Base-by-base conservation (phyloP, 169 alveolate species). In the Plasmodium berghei region DNA sequence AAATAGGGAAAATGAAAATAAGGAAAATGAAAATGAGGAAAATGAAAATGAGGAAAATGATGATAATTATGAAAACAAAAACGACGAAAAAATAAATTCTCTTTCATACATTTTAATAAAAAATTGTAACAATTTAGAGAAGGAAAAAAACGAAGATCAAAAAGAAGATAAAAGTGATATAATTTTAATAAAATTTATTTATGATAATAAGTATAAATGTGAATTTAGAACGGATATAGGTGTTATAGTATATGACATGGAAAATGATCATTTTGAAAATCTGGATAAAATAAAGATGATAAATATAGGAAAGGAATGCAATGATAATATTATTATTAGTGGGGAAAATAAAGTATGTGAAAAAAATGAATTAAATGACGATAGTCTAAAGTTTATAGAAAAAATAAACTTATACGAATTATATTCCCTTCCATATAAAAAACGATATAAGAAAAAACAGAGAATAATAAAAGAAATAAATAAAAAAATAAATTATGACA, bases 221-320 rank as follows among this genome's bases (percentile, higher is more conserved):
- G 85, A 80, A 24, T 80, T 80, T 67, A 46, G 90, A 26, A 66
- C 90, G 9, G 90, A 80, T 49, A 14, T 80, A 20, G 90, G 90
- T 26, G 90, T 80, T n/a, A 52, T 80, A 67, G 80, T 62, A 14
- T 80, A 80, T 42, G 72, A 67, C 16, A 2, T 10, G 40, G 34
- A 9, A 9, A 64, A 22, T n/a, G 56, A 63, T 2, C 52, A 67
- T 42, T 4, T 18, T 14, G 26, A 16, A 9, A 69, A 77, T 28
- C 9, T 16, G 9, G 16, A 10, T 10, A 74, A 74, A 45, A 42
- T 16, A 49, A 55, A 14, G 12, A 34, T 42, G 3, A 54, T 45
- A 9, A 42, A 61, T 0, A 26, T 5, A 12, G 24, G 55, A 28
- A 54, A 62, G 0, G 9, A n/a, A 16, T n/a, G 8, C 1, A 62